Base-by-base conservation (phyloP, 176 grass and related monocot genomes). In the Cenchrus purpureus region DNA sequence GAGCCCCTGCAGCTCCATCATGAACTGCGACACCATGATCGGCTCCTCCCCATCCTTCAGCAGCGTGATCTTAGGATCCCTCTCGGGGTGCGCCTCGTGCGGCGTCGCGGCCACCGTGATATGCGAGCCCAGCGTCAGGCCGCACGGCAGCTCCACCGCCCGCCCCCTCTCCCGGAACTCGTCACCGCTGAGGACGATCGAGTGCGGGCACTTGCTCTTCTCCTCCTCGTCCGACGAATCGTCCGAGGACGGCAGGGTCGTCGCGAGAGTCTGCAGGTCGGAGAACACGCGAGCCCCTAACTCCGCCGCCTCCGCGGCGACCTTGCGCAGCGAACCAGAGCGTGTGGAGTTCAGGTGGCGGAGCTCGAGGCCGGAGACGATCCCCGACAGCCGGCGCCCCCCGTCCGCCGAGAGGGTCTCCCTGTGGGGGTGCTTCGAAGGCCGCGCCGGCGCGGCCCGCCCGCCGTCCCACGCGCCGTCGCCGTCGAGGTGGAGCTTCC, bases 1-100 rank as follows among this genome's bases (percentile, higher is more conserved):
- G 45, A 99, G 81, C 3, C 97, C 97, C 81, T 96, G 91, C 60
- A 99, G 87, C 86, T 99, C 97, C 88, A 99, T 91, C 97, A 96
- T 99, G 91, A 99, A 99, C 91, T 99, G 97, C 17, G 97, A 99
- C 43, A 99, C 94, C 97, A 99, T 94, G 83, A 96, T 87, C 4
- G 86, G 90, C 78, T 73, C 77, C 15, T 92, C 94, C 29, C 90
- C 91, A 71, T 99, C 93, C 76, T 56, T 92, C 45, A 96, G 82
- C 76, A 77, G 51, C 5, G 92, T 87, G 82, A 92, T 99, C 85
- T 92, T 96, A 43, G 97, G 97, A 84, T 96, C 93, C 32, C 70
- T 79, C 57, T 99, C 97, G 0, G 90, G 68, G 68, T 99, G 97
- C 17, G 97, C 97, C 28, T 17, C 16, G 43, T 71, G 87, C 1